Conservation (phyloP, 2,329 filamentous ascomycete species). For the Fusarium sp. region DNA sequence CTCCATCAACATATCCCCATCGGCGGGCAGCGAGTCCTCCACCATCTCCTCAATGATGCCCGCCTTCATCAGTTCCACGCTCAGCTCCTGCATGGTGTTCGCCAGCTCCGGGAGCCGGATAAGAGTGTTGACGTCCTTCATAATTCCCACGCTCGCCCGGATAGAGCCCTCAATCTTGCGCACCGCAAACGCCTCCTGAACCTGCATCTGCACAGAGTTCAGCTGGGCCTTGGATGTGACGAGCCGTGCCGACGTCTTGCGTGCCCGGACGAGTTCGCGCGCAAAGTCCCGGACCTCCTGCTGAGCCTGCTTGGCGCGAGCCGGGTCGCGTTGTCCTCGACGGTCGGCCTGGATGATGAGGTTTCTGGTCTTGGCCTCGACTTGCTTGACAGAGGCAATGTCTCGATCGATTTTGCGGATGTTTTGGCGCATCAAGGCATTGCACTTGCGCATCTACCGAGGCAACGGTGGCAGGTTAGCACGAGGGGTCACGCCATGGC, state of each 20-base stretch:
- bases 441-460: constrained; percentile 89
- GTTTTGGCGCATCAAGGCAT: constrained; percentile 85
- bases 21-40: constrained; percentile 81
- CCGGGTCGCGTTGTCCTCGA: constrained; percentile 80
- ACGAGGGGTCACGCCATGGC: neutral
- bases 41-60: constrained; percentile 99
- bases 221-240: constrained; percentile 91
- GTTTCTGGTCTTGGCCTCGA: constrained; percentile 84
- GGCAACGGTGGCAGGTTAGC: constrained; percentile 13
- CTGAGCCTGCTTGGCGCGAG: constrained; percentile 78
- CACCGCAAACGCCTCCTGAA: constrained; percentile 94
- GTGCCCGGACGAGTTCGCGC: constrained; percentile 81
- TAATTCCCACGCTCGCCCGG: constrained; percentile 83
- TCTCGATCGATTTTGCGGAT: constrained; percentile 95
- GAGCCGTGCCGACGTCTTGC: constrained; percentile 76
- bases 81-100: constrained; percentile 87
- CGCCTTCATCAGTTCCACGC: constrained; percentile 87
- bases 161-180: constrained; percentile 96
- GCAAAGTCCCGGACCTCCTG: constrained; percentile 89
- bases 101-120: constrained; percentile 85
- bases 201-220: constrained; percentile 93
- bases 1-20: constrained; percentile 73
- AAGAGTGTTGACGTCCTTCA: constrained; percentile 94
- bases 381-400: constrained; percentile 76
- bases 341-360: constrained; percentile 84